These are phyloP conservation scores for Austropuccinia psidii DNA, from an alignment of 1,284 basidiomycete species.

Conservation along the genomic window DNA sequence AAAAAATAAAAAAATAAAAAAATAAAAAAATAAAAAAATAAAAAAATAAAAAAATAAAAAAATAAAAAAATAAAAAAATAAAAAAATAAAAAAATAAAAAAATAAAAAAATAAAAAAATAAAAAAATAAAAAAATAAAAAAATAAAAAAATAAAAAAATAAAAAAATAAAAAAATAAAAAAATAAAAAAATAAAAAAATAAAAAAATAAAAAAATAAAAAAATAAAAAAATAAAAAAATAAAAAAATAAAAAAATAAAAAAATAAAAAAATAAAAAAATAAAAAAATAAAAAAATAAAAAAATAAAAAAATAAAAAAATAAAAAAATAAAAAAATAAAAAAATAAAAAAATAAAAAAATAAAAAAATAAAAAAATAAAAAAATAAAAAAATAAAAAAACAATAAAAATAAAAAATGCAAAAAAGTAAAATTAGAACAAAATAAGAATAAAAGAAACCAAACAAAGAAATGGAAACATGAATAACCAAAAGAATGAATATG, in stretches of 20 bases:
- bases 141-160: background rate
- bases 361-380: background rate
- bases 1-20: background rate
- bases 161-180: background rate
- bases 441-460: background rate
- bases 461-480: background rate
- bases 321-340: background rate
- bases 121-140: background rate
- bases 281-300: background rate
- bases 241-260: background rate
- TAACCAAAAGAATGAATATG: background rate
- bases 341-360: background rate
- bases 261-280: background rate
- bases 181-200: background rate
- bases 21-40: background rate
- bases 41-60: background rate
- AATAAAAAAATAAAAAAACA: background rate
- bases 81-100: background rate
- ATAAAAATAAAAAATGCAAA: background rate
- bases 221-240: background rate
- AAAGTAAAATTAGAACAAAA: background rate
- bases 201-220: background rate
- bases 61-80: background rate
- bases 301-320: background rate
- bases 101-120: background rate